These are phyloP conservation scores for Purshia tridentata DNA, from an alignment of 306 rosid genomes.

Conservation along the genomic window DNA sequence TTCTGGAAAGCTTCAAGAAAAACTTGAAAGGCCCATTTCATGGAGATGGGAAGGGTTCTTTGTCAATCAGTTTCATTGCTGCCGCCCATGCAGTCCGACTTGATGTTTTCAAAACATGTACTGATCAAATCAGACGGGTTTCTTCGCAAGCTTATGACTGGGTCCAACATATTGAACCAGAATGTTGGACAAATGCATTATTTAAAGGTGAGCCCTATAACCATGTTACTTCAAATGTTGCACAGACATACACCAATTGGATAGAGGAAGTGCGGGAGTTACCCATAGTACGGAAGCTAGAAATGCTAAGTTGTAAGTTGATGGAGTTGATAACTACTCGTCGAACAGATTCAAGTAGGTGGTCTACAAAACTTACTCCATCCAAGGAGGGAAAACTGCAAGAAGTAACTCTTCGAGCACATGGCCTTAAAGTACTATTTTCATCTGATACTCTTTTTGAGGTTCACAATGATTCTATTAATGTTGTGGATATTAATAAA, in stretches of 20 bases:
- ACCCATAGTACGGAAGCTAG: constrained; percentile 44
- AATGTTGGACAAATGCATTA: constrained; percentile 40
- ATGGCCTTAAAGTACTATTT: constrained; percentile 41
- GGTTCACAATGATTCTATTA: constrained; percentile 47
- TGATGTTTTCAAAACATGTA: constrained; percentile 33
- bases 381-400: constrained; percentile 43
- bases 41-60: constrained; percentile 50
- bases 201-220: constrained; percentile 53
- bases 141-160: constrained; percentile 46
- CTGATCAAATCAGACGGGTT: constrained; percentile 47
- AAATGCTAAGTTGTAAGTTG: constrained; percentile 36
- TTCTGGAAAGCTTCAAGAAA: constrained; percentile 46
- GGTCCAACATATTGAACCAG: constrained; percentile 43
- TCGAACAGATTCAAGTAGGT: constrained; percentile 29
- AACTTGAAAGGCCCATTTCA: constrained; percentile 49
- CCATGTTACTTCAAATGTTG: constrained; percentile 32
- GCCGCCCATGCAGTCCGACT: constrained; percentile 45
- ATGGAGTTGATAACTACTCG: constrained; percentile 35
- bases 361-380: constrained; percentile 46
- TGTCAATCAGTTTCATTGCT: constrained; percentile 39
- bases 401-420: constrained; percentile 29
- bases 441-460: constrained; percentile 56
- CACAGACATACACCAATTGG: constrained; percentile 39
- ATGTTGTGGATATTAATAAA: constrained; percentile 47
- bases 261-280: constrained; percentile 39